These are phyloP conservation scores for Sporisorium exsertum DNA, from an alignment of 1,284 basidiomycete species.

Conservation along the genomic window DNA sequence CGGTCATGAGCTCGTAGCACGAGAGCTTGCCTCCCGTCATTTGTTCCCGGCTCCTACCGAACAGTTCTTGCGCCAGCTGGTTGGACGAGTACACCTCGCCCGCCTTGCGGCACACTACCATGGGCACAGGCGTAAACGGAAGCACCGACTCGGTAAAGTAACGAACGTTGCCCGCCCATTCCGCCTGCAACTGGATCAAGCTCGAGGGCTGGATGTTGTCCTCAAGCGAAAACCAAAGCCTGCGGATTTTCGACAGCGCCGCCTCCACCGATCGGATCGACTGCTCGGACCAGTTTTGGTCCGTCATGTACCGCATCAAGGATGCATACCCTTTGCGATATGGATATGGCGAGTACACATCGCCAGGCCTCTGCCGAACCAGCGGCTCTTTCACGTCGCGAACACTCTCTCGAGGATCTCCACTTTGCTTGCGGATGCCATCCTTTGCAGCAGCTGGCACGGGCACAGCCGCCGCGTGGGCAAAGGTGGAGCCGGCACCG, in stretches of 20 bases:
- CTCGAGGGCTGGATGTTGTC: slow-evolving; percentile 53
- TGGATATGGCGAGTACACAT: slow-evolving; percentile 47
- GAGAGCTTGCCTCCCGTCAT: slow-evolving; percentile 41
- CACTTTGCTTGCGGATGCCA: background rate
- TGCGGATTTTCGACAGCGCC: slow-evolving; percentile 42
- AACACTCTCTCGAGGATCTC: background rate
- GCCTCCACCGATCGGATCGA: slow-evolving; percentile 49
- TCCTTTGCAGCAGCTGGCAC: background rate
- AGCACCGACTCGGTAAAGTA: slow-evolving; percentile 49
- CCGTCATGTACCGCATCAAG: slow-evolving; percentile 50
- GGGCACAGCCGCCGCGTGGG: background rate
- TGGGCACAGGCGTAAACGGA: slow-evolving; percentile 43
- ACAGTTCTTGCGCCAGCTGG: slow-evolving; percentile 39
- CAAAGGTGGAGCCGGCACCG: background rate
- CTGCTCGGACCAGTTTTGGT: slow-evolving; percentile 46
- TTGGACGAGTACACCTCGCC: slow-evolving; percentile 52
- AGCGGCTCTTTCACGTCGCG: slow-evolving; percentile 5
- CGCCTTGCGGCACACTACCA: slow-evolving; percentile 52
- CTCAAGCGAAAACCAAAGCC: slow-evolving; percentile 52
- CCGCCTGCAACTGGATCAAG: slow-evolving; percentile 51
- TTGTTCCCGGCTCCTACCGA: slow-evolving; percentile 27
- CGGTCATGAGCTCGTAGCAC: slow-evolving; percentile 55
- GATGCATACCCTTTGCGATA: slow-evolving; percentile 52
- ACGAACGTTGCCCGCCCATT: slow-evolving; percentile 52
- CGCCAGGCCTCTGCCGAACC: slow-evolving; percentile 26